These are phyloP conservation scores for Boletus sp. DNA, from an alignment of 768 basidiomycete species.

Conservation along the genomic window DNA sequence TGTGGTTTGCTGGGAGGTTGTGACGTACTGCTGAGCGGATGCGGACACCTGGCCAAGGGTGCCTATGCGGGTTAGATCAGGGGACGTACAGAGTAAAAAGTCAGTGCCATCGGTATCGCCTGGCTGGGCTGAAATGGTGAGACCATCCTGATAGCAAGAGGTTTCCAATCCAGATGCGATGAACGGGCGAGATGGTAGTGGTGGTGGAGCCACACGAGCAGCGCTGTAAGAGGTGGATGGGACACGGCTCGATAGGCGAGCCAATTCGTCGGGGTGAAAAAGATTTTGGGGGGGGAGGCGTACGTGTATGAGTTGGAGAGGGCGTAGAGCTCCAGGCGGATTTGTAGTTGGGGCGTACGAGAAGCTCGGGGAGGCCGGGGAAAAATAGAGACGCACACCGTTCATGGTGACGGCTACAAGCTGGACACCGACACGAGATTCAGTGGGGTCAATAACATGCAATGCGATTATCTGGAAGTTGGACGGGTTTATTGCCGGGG, in stretches of 20 bases:
- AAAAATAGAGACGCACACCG: constrained; percentile 84
- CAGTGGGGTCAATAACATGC: constrained; percentile 62
- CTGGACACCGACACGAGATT: constrained; percentile 68
- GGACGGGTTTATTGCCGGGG: constrained; percentile 65
- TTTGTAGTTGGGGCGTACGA: constrained; percentile 40
- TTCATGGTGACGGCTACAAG: constrained; percentile 80
- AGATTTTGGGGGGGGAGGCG: constrained; percentile 74
- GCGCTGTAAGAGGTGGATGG: constrained; percentile 43
- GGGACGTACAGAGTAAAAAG: constrained; percentile 69
- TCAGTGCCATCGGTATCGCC: constrained; percentile 73
- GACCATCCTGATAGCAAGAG: constrained; percentile 63
- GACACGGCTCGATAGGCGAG: constrained; percentile 46
- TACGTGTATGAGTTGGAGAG: constrained; percentile 71
- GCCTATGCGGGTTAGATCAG: constrained; percentile 72
- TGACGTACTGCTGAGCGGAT: constrained; percentile 32
- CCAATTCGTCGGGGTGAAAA: constrained; percentile 71
- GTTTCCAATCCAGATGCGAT: constrained; percentile 56
- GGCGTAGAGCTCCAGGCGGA: constrained; percentile 27
- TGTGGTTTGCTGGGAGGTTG: constrained; percentile 37
- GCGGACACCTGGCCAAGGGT: constrained; percentile 61
- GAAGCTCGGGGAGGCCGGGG: constrained; percentile 49
- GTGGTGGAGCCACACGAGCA: constrained; percentile 40
- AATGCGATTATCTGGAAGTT: constrained; percentile 68
- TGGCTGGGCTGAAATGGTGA: constrained; percentile 67
- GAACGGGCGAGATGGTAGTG: constrained; percentile 53